Percentiles rank a stretch among this genome's conserved stretches.
Evolutionary conservation across 1,284 basidiomycete species (phyloP).

Genomic region (Malassezia japonica): DNA sequence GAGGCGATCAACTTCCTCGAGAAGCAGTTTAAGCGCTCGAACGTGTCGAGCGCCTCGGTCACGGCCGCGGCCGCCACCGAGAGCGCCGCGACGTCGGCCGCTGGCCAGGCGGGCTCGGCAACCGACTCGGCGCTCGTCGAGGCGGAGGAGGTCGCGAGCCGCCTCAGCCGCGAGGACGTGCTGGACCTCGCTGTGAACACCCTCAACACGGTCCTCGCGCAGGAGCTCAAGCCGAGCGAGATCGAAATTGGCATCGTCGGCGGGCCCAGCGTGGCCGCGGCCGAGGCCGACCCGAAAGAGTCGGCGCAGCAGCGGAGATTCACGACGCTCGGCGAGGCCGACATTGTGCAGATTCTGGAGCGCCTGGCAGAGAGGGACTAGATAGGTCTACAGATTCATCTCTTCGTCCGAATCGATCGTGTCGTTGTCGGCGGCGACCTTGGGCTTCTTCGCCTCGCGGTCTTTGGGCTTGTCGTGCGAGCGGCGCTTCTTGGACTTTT

Average conservation of each 20-base stretch:
- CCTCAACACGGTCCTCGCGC: constrained; percentile 81
- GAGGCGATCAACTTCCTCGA: constrained; percentile 94
- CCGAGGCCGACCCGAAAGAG: constrained; percentile 19
- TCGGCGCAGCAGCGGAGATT: constrained; percentile 33
- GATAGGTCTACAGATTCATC: constrained; percentile 21
- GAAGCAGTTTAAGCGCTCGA: constrained; percentile 77
- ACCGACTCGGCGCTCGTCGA: constrained; percentile 33
- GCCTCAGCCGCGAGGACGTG: constrained; percentile 30
- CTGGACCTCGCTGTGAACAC: constrained; percentile 83
- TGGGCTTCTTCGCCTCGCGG: constrained; percentile 21
- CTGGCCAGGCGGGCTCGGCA: constrained; percentile 15
- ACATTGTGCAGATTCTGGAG: constrained; percentile 39
- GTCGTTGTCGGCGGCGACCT: constrained; percentile 25
- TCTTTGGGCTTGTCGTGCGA: constrained; percentile 8
- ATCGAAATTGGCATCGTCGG: constrained; percentile 54
- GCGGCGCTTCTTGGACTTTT: constrained; percentile 3
- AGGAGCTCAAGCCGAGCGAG: constrained; percentile 71
- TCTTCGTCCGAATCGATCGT: constrained; percentile 42
- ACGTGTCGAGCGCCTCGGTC: constrained; percentile 9
- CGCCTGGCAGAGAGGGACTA: constrained; percentile 43
- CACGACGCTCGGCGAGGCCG: constrained; percentile 33
- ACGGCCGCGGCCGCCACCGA: background rate
- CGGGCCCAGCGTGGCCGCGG: constrained; percentile 22
- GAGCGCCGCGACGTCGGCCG: background rate
- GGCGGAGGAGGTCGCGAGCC: constrained; percentile 23